Base-by-base conservation (phyloP, 148 eudicot genomes). In the Cornus florida region DNA sequence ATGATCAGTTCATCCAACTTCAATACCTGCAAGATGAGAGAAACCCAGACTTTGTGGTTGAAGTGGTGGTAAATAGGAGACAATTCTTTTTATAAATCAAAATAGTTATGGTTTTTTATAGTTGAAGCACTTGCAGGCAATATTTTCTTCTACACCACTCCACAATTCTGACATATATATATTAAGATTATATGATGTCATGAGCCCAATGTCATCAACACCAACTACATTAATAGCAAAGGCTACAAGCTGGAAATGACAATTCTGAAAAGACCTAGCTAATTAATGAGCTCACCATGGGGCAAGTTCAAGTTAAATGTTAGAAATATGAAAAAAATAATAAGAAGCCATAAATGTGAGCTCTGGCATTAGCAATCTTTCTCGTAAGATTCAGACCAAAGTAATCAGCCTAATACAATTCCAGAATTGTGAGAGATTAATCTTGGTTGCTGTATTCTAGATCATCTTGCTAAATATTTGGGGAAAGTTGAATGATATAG, bases 31-130 rank as follows among this genome's bases (percentile, higher is more conserved):
- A 91, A 86, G 98, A 94, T 82, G 97, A 92, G 75, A 88, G 86
- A 86, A 92, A 90, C 88, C 98, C 97, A 38, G 83, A 91, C 16
- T 94, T 94, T 85, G 93, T 94, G 19, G 83, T 48, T 53, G 97
- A 94, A 85, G 92, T 94, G 4, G 87, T 94, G 32, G 28, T 28
- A 28, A 28, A 28, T 28, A 28, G 1, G 28, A 28, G 28, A 28
- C 28, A 28, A 28, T 28, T 28, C 28, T 28, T 28, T 28, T 28
- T 28, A 28, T 28, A 28, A 28, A 28, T 28, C 28, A 28, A 28
- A 28, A 28, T 28, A 28, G 28, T 28, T 28, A 28, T 28, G 28
- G 28, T 28, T 28, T 1, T 28, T 28, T 28, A 28, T 28, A 28
- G 28, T 28, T 28, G 28, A 28, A 28, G 28, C 28, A 28, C 28